These are phyloP conservation scores for Penicillium daleae DNA, from an alignment of 495 filamentous ascomycete species.

Conservation along the genomic window DNA sequence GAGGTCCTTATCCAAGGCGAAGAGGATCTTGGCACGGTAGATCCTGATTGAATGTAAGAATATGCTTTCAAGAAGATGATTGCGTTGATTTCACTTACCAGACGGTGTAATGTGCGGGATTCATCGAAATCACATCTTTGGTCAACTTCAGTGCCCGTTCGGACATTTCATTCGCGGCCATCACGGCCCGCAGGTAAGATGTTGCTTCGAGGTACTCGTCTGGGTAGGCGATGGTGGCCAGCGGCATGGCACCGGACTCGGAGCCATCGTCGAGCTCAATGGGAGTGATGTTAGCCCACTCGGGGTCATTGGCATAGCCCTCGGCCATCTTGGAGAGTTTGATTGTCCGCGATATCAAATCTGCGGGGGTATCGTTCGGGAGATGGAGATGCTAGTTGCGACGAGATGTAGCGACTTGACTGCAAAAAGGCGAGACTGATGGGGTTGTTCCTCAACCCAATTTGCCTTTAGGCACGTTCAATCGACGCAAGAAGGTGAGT, in stretches of 20 bases:
- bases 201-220: constrained; percentile 85
- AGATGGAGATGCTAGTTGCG: background rate
- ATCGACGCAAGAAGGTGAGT: background rate
- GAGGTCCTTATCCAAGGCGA: constrained; percentile 67
- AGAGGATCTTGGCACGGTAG: constrained; percentile 79
- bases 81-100: constrained; percentile 59
- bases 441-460: background rate
- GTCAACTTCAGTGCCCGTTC: constrained; percentile 81
- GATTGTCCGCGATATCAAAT: constrained; percentile 7
- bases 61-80: background rate
- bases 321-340: constrained; percentile 33
- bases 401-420: background rate
- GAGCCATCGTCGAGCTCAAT: constrained; percentile 81
- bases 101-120: constrained; percentile 96
- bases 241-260: constrained; percentile 58
- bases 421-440: background rate
- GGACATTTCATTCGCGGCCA: constrained; percentile 84
- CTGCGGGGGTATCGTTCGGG: constrained; percentile 2
- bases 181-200: constrained; percentile 90
- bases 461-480: background rate
- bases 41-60: constrained; percentile 55
- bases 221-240: constrained; percentile 87
- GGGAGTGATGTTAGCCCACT: constrained; percentile 83
- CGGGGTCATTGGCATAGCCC: constrained; percentile 67
- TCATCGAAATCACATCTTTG: constrained; percentile 84